Conservation (phyloP, 345 rosid species). For the Syzygium jambos region DNA sequence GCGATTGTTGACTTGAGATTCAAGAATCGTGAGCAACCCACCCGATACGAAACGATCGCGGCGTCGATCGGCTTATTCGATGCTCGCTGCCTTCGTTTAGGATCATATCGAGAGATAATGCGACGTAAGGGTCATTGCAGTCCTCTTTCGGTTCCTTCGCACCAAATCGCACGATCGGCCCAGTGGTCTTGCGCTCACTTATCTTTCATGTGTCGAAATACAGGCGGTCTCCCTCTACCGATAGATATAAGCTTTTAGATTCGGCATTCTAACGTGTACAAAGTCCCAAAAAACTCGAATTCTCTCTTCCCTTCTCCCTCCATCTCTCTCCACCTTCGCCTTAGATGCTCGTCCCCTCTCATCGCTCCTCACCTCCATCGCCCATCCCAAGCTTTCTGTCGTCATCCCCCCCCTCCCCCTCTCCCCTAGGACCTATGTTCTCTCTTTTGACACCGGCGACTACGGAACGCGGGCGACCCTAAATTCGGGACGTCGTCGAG, state of each 20-base stretch:
- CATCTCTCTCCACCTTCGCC: accelerated
- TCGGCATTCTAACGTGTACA: not conserved
- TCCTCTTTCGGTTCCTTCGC: not conserved
- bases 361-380: not conserved
- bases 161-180: not conserved
- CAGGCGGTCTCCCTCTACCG: accelerated
- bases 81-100: not conserved
- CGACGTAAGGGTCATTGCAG: not conserved
- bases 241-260: not conserved
- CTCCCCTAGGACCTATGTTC: not conserved
- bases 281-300: not conserved
- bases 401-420: no score
- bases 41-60: not conserved
- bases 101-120: not conserved
- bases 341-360: not conserved
- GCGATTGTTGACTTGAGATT: not conserved
- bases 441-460: not conserved
- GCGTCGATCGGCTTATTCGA: not conserved
- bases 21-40: not conserved
- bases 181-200: not conserved
- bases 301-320: not conserved
- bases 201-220: not conserved
- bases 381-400: not conserved
- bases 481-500: not conserved
- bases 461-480: not conserved